These are phyloP conservation scores for Colletotrichum lupini DNA, from an alignment of 2,329 filamentous ascomycete genomes.

Conservation along the genomic window DNA sequence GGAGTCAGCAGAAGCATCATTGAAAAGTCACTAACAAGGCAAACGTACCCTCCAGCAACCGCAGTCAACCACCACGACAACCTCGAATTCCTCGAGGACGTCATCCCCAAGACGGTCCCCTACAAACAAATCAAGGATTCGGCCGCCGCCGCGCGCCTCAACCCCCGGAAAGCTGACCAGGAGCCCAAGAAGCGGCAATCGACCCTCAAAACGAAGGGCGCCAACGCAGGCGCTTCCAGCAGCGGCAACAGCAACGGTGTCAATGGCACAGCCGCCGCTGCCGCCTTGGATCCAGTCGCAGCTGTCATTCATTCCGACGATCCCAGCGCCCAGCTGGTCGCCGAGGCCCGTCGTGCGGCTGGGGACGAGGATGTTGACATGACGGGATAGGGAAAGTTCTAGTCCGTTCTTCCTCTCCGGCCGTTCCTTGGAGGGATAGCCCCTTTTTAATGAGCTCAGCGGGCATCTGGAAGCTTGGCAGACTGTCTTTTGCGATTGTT, in stretches of 20 bases:
- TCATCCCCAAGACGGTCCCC: slow-evolving; percentile 86
- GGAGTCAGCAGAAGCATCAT: no score
- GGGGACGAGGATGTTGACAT: slow-evolving; percentile 68
- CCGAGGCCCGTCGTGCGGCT: slow-evolving; percentile 63
- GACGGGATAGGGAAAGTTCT: slow-evolving; percentile 55
- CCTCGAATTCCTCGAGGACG: slow-evolving; percentile 92
- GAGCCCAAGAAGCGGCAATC: slow-evolving; percentile 43
- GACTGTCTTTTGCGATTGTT: background rate
- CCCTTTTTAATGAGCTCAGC: background rate
- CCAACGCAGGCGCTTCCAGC: background rate
- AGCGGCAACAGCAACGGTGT: slow-evolving; percentile 22
- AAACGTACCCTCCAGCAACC: slow-evolving; percentile 65
- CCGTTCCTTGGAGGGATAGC: background rate
- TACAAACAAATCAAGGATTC: slow-evolving; percentile 82
- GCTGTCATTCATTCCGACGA: slow-evolving; percentile 46
- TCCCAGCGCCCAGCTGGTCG: slow-evolving; percentile 64
- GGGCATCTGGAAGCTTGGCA: background rate
- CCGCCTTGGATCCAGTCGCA: background rate
- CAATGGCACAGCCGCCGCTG: slow-evolving; percentile 27
- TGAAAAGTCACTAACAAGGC: no score
- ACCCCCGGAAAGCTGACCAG: slow-evolving; percentile 56
- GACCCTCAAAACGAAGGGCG: background rate
- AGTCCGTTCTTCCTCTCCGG: background rate
- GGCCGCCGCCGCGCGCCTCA: slow-evolving; percentile 60
- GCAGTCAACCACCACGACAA: slow-evolving; percentile 91